phyloP scores from a whole-genome alignment of 371 early-diverging fungal genomes.

The Mortierella sp. region DNA sequence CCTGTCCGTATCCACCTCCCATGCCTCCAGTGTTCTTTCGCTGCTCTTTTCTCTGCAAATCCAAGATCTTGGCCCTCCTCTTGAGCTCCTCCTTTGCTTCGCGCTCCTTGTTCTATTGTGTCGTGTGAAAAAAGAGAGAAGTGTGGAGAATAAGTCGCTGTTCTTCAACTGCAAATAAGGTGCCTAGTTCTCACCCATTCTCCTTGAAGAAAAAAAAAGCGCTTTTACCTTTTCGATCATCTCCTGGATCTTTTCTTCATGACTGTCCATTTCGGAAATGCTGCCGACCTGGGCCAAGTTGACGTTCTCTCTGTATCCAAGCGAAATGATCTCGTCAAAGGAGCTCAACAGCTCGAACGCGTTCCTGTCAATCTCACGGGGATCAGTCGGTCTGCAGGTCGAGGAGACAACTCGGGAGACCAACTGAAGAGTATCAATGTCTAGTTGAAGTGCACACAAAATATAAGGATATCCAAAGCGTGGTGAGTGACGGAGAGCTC shows the following conservation, averaged over 20 bases:
- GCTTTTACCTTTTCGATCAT: constrained; percentile 93
- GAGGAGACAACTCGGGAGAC: constrained; percentile 95
- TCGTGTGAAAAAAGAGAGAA: background rate
- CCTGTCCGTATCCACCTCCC: constrained; percentile 59
- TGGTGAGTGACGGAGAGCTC: background rate
- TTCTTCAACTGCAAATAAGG: background rate
- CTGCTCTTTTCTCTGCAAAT: constrained; percentile 89
- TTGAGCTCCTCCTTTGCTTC: constrained; percentile 97
- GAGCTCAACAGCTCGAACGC: constrained; percentile 92
- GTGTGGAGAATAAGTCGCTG: background rate
- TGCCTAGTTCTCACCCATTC: no score
- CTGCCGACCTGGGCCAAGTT: constrained; percentile 89
- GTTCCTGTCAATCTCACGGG: constrained; percentile 80
- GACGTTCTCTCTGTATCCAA: constrained; percentile 84
- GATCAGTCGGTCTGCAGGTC: constrained; percentile 88
- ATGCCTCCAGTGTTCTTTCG: constrained; percentile 40
- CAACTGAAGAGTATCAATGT: constrained; percentile 90
- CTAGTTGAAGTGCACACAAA: constrained; percentile 50
- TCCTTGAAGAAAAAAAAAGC: constrained; percentile 1
- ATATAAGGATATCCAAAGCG: background rate
- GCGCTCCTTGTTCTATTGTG: constrained; percentile 89
- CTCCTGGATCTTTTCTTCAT: constrained; percentile 96
- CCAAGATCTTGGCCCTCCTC: constrained; percentile 91
- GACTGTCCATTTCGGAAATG: constrained; percentile 96
- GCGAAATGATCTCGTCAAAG: constrained; percentile 96